phyloP scores from a whole-genome alignment of 768 basidiomycete genomes.

The Leccinum ochraceum region DNA sequence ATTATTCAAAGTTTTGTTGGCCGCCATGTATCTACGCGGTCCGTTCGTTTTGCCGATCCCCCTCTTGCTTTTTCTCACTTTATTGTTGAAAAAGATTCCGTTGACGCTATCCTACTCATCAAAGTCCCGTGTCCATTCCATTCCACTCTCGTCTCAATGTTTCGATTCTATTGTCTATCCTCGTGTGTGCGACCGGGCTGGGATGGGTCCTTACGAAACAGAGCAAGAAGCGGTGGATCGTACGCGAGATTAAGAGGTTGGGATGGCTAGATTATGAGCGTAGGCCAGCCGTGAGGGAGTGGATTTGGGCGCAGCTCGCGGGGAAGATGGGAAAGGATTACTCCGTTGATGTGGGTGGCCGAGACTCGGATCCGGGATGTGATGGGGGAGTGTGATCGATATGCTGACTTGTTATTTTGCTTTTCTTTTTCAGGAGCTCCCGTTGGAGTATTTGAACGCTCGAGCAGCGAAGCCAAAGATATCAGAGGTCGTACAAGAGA shows the following conservation, averaged over 20 bases:
- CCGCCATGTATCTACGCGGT: slow-evolving; percentile 69
- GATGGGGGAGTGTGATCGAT: neutral
- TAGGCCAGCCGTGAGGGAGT: slow-evolving; percentile 62
- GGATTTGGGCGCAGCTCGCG: slow-evolving; percentile 84
- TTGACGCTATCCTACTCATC: no score
- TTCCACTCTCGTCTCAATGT: no score
- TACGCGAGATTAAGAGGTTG: slow-evolving; percentile 68
- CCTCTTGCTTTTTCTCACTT: slow-evolving; percentile 12
- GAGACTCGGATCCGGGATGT: neutral
- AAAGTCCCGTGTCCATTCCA: no score
- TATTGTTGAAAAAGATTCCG: neutral
- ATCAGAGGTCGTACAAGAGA: slow-evolving; percentile 90
- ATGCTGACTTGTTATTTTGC: neutral
- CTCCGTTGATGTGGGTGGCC: slow-evolving; percentile 75
- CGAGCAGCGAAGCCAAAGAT: slow-evolving; percentile 79
- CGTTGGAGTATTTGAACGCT: slow-evolving; percentile 66
- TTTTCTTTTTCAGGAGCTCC: slow-evolving; percentile 62
- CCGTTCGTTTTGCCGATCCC: slow-evolving; percentile 28
- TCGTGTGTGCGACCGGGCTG: slow-evolving; percentile 51
- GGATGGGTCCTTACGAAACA: slow-evolving; percentile 95
- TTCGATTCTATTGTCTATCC: no score
- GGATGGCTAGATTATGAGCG: slow-evolving; percentile 88
- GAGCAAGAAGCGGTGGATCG: slow-evolving; percentile 95
- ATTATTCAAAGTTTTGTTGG: slow-evolving; percentile 49
- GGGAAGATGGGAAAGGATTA: slow-evolving; percentile 97